Base-by-base conservation (phyloP, 1,284 basidiomycete genomes). In the Cutaneotrichosporon sp. region DNA sequence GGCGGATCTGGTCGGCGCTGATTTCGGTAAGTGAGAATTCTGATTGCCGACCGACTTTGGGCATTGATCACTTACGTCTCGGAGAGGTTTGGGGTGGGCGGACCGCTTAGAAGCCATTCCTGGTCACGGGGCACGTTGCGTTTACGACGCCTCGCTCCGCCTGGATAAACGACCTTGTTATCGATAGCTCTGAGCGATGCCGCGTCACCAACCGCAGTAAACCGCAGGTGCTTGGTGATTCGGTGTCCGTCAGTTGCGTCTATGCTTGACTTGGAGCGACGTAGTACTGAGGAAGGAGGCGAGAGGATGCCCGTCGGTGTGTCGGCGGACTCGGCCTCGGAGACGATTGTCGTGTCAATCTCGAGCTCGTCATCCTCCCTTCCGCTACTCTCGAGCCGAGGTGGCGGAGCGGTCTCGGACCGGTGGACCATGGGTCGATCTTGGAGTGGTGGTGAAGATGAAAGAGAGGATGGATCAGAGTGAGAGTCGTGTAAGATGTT, bases 1-100 rank as follows among this genome's bases (percentile, higher is more conserved):
- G 69, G 6, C 79, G 73, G 32, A 81, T 80, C 61, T 80, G 77
- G 51, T 77, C 76, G 40, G 80, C 80, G 11, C 80, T 80, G 60
- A 30, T 50, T 56, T 56, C 55, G 26, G 58, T 18, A 26, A 56
- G 34, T 59, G 36, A n/a, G 31, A 36, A 26, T 30, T 31, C 40
- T 56, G 18, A 14, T 58, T 49, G 42, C 40, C 51, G n/a, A 51
- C 6, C 49, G 16, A 14, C 21, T n/a, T 26, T n/a, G 55, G 57
- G 18, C 16, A 22, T n/a, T 46, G 42, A 46, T 46, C 11, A 70
- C 74, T 72, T 56, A 78, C 79, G 80, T 80, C 56, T 81, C 80
- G 14, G 69, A 71, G 11, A 81, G 64, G 60, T 80, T 81, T 2
- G 80, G 80, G 18, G 80, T 81, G 2, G 58, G 36, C 4, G 58